A percentile compares a stretch with the other conserved stretches of the same genome.
Evolutionary conservation across 2,329 filamentous ascomycete genomes (phyloP).

Genomic region (Sclerotiophoma versabilis): DNA sequence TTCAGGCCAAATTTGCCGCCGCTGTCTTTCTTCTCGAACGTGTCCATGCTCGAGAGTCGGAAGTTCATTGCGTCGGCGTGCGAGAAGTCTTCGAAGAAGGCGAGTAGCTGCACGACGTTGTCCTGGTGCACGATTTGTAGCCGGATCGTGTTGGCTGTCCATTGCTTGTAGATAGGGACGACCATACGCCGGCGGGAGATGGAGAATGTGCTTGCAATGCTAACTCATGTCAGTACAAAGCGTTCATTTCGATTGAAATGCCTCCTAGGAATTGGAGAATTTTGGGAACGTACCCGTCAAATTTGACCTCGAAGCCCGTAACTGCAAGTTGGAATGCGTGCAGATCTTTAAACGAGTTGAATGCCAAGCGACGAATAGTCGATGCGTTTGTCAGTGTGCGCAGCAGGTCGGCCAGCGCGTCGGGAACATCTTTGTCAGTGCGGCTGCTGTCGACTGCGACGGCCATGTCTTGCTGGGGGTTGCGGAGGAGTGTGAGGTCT

Average conservation of each 20-base stretch:
- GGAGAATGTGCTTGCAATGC: slow-evolving; percentile 73
- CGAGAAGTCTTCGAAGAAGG: slow-evolving; percentile 87
- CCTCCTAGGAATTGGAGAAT: too few species aligned
- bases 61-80: slow-evolving; percentile 92
- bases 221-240: slow-evolving; percentile 32
- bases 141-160: slow-evolving; percentile 81
- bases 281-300: slow-evolving; percentile 43
- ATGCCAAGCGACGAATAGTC: slow-evolving; percentile 73
- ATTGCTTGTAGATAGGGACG: slow-evolving; percentile 92
- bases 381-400: slow-evolving; percentile 63
- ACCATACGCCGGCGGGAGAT: slow-evolving; percentile 88
- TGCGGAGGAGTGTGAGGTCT: slow-evolving; percentile 59
- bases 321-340: slow-evolving; percentile 81
- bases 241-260: neutral
- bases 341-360: slow-evolving; percentile 61
- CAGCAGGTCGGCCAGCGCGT: slow-evolving; percentile 69
- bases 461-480: slow-evolving; percentile 78
- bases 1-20: slow-evolving; percentile 71
- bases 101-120: slow-evolving; percentile 77
- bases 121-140: slow-evolving; percentile 82
- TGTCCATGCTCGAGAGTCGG: slow-evolving; percentile 81
- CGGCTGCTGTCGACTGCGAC: slow-evolving; percentile 66
- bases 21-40: slow-evolving; percentile 70
- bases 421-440: slow-evolving; percentile 55
- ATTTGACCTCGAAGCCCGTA: slow-evolving; percentile 76